phyloP scores from a whole-genome alignment of 208 protist species.

The Trypanosoma congolense region DNA sequence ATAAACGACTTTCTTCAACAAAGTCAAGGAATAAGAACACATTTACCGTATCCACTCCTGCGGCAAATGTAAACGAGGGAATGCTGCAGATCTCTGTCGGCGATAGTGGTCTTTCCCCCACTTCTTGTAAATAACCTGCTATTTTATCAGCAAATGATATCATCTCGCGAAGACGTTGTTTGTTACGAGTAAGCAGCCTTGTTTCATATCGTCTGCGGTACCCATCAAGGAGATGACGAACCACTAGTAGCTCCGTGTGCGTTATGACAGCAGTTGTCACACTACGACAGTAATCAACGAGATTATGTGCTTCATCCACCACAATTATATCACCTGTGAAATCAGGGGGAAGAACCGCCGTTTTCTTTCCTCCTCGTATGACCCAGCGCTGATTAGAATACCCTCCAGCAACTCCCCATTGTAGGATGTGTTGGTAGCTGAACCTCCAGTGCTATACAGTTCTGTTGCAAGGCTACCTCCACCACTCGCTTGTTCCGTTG shows the following conservation, averaged over 20 bases:
- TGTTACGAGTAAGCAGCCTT: constrained; percentile 82
- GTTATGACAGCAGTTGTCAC: constrained; percentile 59
- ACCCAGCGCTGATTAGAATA: constrained; percentile 12
- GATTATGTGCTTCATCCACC: constrained; percentile 96
- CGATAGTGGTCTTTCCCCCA: neutral
- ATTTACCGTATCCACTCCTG: constrained; percentile 70
- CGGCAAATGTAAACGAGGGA: constrained; percentile 70
- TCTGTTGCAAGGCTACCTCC: too few relatives aligned
- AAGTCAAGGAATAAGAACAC: constrained; percentile 55
- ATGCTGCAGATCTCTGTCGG: constrained; percentile 10
- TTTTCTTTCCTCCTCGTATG: constrained; percentile 22
- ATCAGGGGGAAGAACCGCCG: constrained; percentile 26
- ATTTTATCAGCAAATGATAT: constrained; percentile 51
- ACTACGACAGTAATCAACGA: constrained; percentile 89
- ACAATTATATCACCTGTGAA: constrained; percentile 84
- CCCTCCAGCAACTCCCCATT: too few relatives aligned
- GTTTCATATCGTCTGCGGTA: constrained; percentile 76
- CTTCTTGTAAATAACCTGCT: constrained; percentile 9
- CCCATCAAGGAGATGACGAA: constrained; percentile 31
- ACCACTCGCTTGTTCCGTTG: neutral
- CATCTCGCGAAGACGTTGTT: constrained; percentile 85
- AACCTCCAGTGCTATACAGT: too few relatives aligned
- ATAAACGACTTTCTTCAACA: constrained; percentile 46
- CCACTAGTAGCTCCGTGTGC: constrained; percentile 32
- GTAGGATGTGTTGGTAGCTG: too few relatives aligned